phyloP scores from a whole-genome alignment of 2,329 filamentous ascomycete genomes.

The Venturia carpophila region DNA sequence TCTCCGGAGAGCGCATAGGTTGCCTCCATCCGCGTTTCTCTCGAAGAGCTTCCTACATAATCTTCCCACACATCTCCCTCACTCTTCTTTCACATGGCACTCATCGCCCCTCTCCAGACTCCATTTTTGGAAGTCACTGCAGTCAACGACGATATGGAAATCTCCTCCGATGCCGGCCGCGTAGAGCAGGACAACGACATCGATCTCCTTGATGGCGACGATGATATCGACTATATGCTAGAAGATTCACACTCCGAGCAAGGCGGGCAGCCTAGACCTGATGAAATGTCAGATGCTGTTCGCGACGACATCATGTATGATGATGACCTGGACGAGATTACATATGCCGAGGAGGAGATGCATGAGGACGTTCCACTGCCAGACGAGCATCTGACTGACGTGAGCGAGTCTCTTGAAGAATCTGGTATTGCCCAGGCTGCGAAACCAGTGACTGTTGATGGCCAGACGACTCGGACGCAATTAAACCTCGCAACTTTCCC shows the following conservation, averaged over 20 bases:
- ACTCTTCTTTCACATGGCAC: background rate
- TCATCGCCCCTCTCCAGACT: background rate
- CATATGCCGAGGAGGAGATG: constrained; percentile 19
- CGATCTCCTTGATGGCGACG: constrained; percentile 36
- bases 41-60: background rate
- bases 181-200: constrained; percentile 50
- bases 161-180: constrained; percentile 41
- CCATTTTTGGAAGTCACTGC: constrained; percentile 28
- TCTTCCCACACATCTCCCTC: constrained; percentile 19
- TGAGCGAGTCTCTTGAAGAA: background rate
- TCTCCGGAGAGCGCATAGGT: background rate
- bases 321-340: constrained; percentile 26
- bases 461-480: background rate
- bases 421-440: background rate
- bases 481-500: background rate
- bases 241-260: constrained; percentile 40
- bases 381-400: constrained; percentile 10
- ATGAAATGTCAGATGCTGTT: constrained; percentile 19
- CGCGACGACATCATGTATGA: constrained; percentile 32
- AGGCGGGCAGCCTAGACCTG: constrained; percentile 19
- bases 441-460: background rate
- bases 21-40: background rate
- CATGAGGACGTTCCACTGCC: constrained; percentile 5
- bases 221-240: constrained; percentile 49
- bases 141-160: constrained; percentile 48